These are phyloP conservation scores for Mycena galericulata DNA, from an alignment of 768 basidiomycete species.

Conservation along the genomic window DNA sequence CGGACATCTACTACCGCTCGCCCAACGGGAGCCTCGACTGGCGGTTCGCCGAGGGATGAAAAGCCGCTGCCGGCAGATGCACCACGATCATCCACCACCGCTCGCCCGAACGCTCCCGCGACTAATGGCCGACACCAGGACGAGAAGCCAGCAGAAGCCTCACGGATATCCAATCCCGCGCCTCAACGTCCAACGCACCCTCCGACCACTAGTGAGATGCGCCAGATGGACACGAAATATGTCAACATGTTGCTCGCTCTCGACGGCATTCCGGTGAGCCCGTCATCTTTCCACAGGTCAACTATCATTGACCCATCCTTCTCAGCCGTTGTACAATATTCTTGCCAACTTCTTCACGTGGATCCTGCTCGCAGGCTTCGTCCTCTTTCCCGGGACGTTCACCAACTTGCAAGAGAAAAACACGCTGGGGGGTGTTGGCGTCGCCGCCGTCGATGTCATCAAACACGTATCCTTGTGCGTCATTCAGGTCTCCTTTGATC, in stretches of 20 bases:
- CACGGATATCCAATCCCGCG: neutral
- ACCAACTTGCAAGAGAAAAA: slow-evolving; percentile 53
- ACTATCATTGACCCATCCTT: no score
- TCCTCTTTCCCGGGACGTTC: slow-evolving; percentile 74
- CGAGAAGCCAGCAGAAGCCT: neutral
- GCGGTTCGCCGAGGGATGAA: no score
- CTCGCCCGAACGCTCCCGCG: neutral
- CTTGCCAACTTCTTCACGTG: slow-evolving; percentile 71
- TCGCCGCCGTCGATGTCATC: slow-evolving; percentile 49
- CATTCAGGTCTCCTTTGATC: slow-evolving; percentile 10
- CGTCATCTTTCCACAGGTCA: no score
- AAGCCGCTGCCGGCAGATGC: no score
- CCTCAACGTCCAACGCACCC: slow-evolving; percentile 19
- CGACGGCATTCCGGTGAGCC: slow-evolving; percentile 61
- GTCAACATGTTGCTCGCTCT: slow-evolving; percentile 72
- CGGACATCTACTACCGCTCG: no score
- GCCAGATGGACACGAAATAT: slow-evolving; percentile 62
- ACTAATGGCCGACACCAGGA: neutral
- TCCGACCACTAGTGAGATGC: slow-evolving; percentile 38
- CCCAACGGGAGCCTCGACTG: no score
- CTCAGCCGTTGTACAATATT: slow-evolving; percentile 54
- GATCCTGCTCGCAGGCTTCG: slow-evolving; percentile 72
- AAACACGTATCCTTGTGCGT: slow-evolving; percentile 61
- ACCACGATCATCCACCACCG: no score
- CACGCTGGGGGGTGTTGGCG: slow-evolving; percentile 43